Conservation (phyloP, 352 stramenopile genomes). For the Albugo laibachii region DNA sequence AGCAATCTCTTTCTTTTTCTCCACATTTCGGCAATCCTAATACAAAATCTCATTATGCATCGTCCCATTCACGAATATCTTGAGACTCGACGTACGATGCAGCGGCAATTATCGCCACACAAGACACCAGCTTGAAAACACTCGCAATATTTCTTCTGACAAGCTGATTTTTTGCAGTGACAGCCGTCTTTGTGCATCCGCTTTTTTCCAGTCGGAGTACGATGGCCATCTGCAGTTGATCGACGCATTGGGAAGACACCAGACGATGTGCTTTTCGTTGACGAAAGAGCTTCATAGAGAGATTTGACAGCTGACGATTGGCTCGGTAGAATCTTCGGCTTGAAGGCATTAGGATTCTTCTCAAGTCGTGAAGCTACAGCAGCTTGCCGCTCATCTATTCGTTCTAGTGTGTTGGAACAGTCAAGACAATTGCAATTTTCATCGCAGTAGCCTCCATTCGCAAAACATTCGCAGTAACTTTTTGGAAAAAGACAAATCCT, state of each 20-base stretch:
- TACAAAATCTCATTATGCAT: too few species aligned
- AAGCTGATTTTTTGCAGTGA: slow-evolving; percentile 92
- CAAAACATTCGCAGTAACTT: slow-evolving; percentile 93
- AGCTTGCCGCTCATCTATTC: slow-evolving; percentile 45
- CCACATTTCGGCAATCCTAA: too few species aligned
- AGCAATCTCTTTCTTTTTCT: too few species aligned
- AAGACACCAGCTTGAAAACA: slow-evolving; percentile 84
- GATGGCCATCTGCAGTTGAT: neutral
- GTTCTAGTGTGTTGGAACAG: slow-evolving; percentile 79
- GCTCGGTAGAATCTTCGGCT: slow-evolving; percentile 78
- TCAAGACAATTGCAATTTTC: slow-evolving; percentile 82
- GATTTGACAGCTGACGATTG: too few species aligned
- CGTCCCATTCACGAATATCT: neutral
- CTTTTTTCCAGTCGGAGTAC: slow-evolving; percentile 10
- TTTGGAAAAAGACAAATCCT: neutral
- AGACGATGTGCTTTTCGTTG: too few species aligned
- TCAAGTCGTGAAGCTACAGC: slow-evolving; percentile 80
- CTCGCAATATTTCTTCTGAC: slow-evolving; percentile 97
- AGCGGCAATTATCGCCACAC: slow-evolving; percentile 80
- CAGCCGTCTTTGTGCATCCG: slow-evolving; percentile 90
- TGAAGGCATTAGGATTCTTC: slow-evolving; percentile 91
- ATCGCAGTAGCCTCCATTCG: slow-evolving; percentile 80
- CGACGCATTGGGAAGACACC: too few species aligned
- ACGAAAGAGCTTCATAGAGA: too few species aligned
- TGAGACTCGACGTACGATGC: slow-evolving; percentile 35